Conservation (phyloP, 495 filamentous ascomycete genomes). For the Penicillium daleae region DNA sequence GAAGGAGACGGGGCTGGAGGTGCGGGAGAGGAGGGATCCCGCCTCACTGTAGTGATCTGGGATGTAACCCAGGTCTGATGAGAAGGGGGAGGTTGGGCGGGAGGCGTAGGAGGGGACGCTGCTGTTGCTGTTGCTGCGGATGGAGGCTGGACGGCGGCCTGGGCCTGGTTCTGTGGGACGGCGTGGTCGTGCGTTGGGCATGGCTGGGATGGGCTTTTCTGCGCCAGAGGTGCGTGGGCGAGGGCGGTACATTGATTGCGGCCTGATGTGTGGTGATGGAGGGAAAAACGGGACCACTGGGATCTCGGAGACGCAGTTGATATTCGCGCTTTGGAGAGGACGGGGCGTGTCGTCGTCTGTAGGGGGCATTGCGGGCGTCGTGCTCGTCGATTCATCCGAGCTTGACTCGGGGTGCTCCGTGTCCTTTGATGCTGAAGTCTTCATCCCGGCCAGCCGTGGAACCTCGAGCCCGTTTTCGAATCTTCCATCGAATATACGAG, state of each 20-base stretch:
- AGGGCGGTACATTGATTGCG: slow-evolving; percentile 17
- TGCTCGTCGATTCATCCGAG: slow-evolving; percentile 8
- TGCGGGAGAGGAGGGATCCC: slow-evolving; percentile 24
- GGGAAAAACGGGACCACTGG: slow-evolving; percentile 30
- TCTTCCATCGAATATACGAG: slow-evolving; percentile 18
- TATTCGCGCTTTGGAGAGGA: slow-evolving; percentile 23
- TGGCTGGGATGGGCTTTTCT: slow-evolving; percentile 28
- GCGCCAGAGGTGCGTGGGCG: slow-evolving; percentile 34
- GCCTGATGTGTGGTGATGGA: slow-evolving; percentile 17
- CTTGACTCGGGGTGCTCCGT: not conserved
- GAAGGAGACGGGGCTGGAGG: slow-evolving; percentile 31
- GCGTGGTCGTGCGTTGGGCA: slow-evolving; percentile 7
- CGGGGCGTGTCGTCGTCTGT: slow-evolving; percentile 6
- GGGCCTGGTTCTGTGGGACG: slow-evolving; percentile 27
- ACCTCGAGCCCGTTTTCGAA: slow-evolving; percentile 20
- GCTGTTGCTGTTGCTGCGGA: slow-evolving; percentile 37
- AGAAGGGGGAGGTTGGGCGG: slow-evolving; percentile 23
- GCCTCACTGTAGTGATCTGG: slow-evolving; percentile 29
- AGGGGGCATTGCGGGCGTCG: slow-evolving; percentile 4
- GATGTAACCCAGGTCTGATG: slow-evolving; percentile 21
- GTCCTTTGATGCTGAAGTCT: slow-evolving; percentile 6
- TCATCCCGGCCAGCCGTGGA: slow-evolving; percentile 16
- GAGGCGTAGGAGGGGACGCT: slow-evolving; percentile 31
- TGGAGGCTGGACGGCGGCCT: slow-evolving; percentile 31
- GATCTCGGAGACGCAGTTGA: slow-evolving; percentile 33